These are phyloP conservation scores for Sporothrix sp. DNA, from an alignment of 2,329 filamentous ascomycete genomes.

Conservation along the genomic window DNA sequence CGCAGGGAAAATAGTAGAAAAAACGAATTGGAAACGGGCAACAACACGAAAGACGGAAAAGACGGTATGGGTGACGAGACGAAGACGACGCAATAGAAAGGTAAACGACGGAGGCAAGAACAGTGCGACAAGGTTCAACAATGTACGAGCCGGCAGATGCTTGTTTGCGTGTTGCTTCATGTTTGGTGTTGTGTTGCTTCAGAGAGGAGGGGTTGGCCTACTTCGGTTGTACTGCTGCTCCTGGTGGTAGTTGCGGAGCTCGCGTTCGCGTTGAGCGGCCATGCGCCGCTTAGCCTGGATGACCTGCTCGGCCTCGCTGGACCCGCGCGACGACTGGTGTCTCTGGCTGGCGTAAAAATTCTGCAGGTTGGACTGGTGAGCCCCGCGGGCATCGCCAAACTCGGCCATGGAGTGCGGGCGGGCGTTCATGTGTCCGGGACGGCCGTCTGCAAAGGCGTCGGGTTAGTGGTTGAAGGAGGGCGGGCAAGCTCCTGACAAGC, in stretches of 20 bases:
- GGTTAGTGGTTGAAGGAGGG: conserved; percentile 6
- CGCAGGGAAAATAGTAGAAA: conserved; percentile 8
- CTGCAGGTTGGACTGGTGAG: conserved; percentile 73
- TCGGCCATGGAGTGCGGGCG: conserved; percentile 81
- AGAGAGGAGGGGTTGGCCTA: conserved; percentile 74
- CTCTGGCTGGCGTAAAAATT: conserved; percentile 92
- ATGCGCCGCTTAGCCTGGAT: conserved; percentile 98
- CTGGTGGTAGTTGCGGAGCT: conserved; percentile 98
- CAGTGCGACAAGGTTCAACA: too few species aligned
- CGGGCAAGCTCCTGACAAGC: too few species aligned
- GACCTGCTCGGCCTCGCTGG: conserved; percentile 91
- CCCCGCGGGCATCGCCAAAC: conserved; percentile 60
- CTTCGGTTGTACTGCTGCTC: conserved; percentile 99
- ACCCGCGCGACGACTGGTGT: conserved; percentile 75
- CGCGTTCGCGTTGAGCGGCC: conserved; percentile 96
- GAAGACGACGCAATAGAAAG: conserved; percentile 2
- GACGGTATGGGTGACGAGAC: background rate
- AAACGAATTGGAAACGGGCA: background rate
- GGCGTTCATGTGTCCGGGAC: conserved; percentile 52
- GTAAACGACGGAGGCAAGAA: too few species aligned
- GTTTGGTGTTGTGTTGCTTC: conserved; percentile 33
- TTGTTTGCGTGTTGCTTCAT: background rate
- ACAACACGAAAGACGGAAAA: background rate
- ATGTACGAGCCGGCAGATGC: too few species aligned
- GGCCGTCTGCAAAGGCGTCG: conserved; percentile 49